Base-by-base conservation (phyloP, 352 stramenopile genomes). In the Phytophthora citricola region DNA sequence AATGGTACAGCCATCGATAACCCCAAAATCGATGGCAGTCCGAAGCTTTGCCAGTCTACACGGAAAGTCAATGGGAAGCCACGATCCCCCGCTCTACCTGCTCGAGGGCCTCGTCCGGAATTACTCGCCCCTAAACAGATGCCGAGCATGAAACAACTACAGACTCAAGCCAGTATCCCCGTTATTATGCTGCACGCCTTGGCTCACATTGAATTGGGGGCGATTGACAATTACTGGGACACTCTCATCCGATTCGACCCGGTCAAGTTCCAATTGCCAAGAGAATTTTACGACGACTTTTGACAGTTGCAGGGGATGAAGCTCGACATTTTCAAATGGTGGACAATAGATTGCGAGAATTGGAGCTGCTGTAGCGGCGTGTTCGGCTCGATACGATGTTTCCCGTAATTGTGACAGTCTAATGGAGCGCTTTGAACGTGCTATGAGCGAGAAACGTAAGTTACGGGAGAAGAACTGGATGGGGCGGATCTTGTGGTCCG, bases 151-250 rank as follows among this genome's bases (percentile, higher is more conserved):
- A 95, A 94, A 53, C 67, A 83, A 58, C 70, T 92, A 40, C 64
- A 87, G 58, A 75, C 76, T n/a, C 66, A 71, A 45, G 67, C 71
- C 17, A 73, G 63, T 50, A 86, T 94, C 27, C 79, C 84, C 0
- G 70, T 94, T 24, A 71, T 79, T 54, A 95, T 95, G 78, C 73
- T 95, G 8, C 87, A 95, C 44, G 82, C 84, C 6, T 73, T 95
- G n/a, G 87, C 77, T 20, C 87, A 95, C 71, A 95, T 95, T 63
- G 87, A 95, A 58, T 76, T 95, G 40, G 87, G 87, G 15, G 87
- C 87, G 2, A 89, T 95, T 55, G 87, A 95, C 65, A 95, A 95
- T 55, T 95, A 95, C 64, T 94, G 85, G 87, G 87, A 95, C 64
- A 95, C 87, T 29, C 55, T 95, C 48, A 84, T 92, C 48, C 87